phyloP scores from a whole-genome alignment of 2,329 filamentous ascomycete species.

The Huntiella moniliformis region DNA sequence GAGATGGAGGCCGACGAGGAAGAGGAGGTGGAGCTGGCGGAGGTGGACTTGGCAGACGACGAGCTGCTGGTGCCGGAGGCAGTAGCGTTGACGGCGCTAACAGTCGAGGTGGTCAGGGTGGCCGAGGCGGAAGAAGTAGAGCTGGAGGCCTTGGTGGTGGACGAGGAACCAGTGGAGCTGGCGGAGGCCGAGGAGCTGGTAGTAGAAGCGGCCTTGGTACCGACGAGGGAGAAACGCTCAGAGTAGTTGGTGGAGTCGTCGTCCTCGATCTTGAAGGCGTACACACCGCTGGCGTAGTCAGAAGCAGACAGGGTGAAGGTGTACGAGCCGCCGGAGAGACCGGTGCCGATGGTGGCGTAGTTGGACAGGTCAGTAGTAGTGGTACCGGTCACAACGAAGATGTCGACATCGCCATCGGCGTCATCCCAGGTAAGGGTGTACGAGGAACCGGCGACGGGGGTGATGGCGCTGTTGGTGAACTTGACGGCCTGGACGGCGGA shows the following conservation, averaged over 20 bases:
- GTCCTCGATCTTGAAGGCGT: constrained; percentile 29
- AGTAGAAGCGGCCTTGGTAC: constrained; percentile 14
- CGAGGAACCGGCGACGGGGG: constrained; percentile 32
- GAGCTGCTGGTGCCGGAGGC: constrained; percentile 13
- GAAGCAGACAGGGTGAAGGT: constrained; percentile 20
- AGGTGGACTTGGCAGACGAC: constrained; percentile 13
- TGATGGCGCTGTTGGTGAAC: constrained; percentile 24
- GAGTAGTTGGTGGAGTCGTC: constrained; percentile 26
- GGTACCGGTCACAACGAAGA: constrained; percentile 35
- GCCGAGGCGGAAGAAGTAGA: background rate
- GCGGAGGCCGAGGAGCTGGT: constrained; percentile 4
- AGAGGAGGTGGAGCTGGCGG: constrained; percentile 12
- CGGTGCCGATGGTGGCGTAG: constrained; percentile 24
- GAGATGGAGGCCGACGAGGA: constrained; percentile 8
- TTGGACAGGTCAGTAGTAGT: constrained; percentile 24
- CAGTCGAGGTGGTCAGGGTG: constrained; percentile 2
- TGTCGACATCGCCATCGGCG: constrained; percentile 26
- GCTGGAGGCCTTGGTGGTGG: constrained; percentile 12
- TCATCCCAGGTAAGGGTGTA: constrained; percentile 34
- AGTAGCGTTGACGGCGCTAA: constrained; percentile 9
- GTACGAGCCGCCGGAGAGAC: constrained; percentile 19
- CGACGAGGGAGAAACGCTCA: constrained; percentile 20
- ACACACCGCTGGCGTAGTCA: constrained; percentile 22
- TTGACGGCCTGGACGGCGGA: constrained; percentile 28
- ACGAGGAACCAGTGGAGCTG: constrained; percentile 10